Percentiles rank a stretch among this genome's conserved stretches.
Conservation (phyloP, 2,329 filamentous ascomycete genomes). For the Cordyceps pruinosa region DNA sequence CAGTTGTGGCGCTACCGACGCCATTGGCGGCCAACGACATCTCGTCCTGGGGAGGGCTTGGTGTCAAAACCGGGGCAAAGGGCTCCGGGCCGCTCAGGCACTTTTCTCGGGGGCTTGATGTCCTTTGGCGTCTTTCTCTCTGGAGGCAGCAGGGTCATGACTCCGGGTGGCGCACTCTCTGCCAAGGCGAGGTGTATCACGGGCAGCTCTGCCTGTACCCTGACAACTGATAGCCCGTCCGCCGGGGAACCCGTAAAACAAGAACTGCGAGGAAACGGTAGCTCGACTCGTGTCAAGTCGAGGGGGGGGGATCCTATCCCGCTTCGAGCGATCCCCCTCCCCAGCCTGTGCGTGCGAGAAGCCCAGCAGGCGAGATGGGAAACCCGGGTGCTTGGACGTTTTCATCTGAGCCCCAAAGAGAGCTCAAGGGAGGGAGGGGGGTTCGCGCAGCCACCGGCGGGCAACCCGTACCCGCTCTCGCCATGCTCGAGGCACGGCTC, state of each 20-base stretch:
- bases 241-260: too few species aligned
- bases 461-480: background rate
- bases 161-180: background rate
- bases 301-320: too few species aligned
- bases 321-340: too few species aligned
- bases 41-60: background rate
- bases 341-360: background rate
- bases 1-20: slow-evolving; percentile 6
- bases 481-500: background rate
- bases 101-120: background rate
- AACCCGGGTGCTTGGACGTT: slow-evolving; percentile 3
- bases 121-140: background rate
- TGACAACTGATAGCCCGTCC: too few species aligned
- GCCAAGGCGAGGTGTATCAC: too few species aligned
- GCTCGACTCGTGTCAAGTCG: too few species aligned
- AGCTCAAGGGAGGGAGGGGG: background rate
- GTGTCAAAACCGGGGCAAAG: slow-evolving; percentile 3
- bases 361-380: background rate
- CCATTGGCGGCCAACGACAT: background rate
- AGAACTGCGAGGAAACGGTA: too few species aligned
- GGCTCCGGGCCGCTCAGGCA: slow-evolving; percentile 10
- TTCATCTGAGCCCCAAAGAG: background rate
- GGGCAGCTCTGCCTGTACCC: too few species aligned
- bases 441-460: background rate
- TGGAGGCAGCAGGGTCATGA: background rate